A percentile compares a stretch with the other conserved stretches of the same genome.
Conservation (phyloP, 192 early-diverging fungal genomes). For the Geranomyces michiganensis region DNA sequence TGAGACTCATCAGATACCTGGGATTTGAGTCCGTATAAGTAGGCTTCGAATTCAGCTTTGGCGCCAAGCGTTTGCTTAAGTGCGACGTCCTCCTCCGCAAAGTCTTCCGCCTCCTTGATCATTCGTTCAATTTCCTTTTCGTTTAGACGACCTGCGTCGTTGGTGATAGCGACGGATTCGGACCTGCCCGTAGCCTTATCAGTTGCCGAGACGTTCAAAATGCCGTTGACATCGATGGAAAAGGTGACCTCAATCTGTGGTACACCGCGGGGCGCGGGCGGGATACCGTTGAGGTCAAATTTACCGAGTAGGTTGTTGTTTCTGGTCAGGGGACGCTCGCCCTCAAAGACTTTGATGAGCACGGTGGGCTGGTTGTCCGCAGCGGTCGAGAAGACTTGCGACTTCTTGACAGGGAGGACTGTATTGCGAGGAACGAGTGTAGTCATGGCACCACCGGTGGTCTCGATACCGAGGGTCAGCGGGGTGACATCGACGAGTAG, state of each 20-base stretch:
- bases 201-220: constrained; percentile 87
- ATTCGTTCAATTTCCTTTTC: constrained; percentile 98
- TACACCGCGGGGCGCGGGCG: constrained; percentile 91
- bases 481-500: constrained; percentile 94
- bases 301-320: constrained; percentile 97
- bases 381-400: constrained; percentile 97
- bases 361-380: constrained; percentile 97
- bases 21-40: constrained; percentile 86
- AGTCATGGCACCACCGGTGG: constrained; percentile 96
- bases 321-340: constrained; percentile 96
- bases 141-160: constrained; percentile 94
- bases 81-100: constrained; percentile 84
- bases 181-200: constrained; percentile 98
- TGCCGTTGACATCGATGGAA: constrained; percentile 93
- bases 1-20: constrained; percentile 83
- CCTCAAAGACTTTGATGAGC: constrained; percentile 96
- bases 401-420: constrained; percentile 94
- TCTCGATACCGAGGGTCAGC: constrained; percentile 96
- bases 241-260: constrained; percentile 98
- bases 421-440: constrained; percentile 93
- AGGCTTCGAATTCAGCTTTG: constrained; percentile 90
- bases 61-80: constrained; percentile 86
- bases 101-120: constrained; percentile 93
- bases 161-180: constrained; percentile 95
- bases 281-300: constrained; percentile 94